Percentiles rank a stretch among this genome's conserved stretches.
phyloP scores from a whole-genome alignment of 306 rosid species.

The Vigna hirtella region DNA sequence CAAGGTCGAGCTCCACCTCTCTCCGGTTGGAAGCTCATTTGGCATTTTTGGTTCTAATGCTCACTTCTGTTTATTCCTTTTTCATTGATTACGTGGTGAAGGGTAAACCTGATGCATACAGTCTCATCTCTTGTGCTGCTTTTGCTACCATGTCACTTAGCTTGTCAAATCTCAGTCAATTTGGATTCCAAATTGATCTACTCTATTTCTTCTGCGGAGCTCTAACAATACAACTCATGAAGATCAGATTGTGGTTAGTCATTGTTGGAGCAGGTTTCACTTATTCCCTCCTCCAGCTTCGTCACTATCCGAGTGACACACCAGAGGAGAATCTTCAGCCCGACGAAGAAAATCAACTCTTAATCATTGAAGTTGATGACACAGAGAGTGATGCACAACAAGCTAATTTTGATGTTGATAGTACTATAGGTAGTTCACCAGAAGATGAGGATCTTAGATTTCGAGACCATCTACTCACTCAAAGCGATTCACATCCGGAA shows the following conservation, averaged over 20 bases:
- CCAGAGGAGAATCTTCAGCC: background rate
- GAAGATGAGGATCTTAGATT: background rate
- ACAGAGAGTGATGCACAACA: background rate
- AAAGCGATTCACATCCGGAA: background rate
- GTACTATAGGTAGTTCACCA: background rate
- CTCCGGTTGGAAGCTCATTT: background rate
- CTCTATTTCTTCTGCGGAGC: conserved; percentile 15
- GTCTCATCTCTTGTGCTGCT: background rate
- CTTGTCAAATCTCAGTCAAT: conserved; percentile 17
- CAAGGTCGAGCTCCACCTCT: no score
- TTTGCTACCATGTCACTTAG: conserved; percentile 23
- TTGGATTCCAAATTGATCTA: conserved; percentile 29
- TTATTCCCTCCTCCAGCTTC: background rate
- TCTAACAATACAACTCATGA: conserved; percentile 25
- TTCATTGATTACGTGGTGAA: background rate
- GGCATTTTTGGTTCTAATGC: background rate
- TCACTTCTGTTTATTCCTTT: conserved; percentile 16
- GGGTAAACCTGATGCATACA: conserved; percentile 28
- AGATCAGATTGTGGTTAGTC: background rate
- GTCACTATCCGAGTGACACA: background rate
- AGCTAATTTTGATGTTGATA: background rate
- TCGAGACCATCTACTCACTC: background rate
- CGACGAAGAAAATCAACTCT: background rate
- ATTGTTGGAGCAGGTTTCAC: conserved; percentile 2
- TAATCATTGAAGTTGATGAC: background rate